phyloP scores from a whole-genome alignment of 1,284 basidiomycete genomes.

The Leccinum pachyderme region DNA sequence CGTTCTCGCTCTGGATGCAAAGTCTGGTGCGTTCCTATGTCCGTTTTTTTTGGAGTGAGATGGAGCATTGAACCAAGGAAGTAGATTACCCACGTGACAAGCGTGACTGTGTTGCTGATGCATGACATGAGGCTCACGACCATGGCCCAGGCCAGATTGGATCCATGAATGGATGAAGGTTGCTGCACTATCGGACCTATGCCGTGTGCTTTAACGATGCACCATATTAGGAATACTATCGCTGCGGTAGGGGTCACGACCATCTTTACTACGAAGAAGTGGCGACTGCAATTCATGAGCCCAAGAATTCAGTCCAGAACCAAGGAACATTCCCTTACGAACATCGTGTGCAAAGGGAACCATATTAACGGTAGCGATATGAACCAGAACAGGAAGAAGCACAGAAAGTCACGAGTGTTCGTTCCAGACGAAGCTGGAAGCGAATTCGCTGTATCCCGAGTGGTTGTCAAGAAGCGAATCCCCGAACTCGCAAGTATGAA shows the following conservation, averaged over 20 bases:
- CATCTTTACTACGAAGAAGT: slow-evolving; percentile 81
- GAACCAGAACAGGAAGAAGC: slow-evolving; percentile 87
- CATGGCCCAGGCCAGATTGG: slow-evolving; percentile 78
- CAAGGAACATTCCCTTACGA: slow-evolving; percentile 28
- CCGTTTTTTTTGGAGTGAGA: slow-evolving; percentile 14
- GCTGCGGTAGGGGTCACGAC: slow-evolving; percentile 72
- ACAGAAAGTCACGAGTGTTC: slow-evolving; percentile 68
- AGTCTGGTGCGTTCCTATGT: slow-evolving; percentile 71
- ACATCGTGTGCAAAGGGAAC: slow-evolving; percentile 82
- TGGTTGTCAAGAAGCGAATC: slow-evolving; percentile 8
- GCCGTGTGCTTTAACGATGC: slow-evolving; percentile 75
- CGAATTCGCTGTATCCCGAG: slow-evolving; percentile 27
- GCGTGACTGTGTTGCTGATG: slow-evolving; percentile 78
- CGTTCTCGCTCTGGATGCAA: slow-evolving; percentile 69
- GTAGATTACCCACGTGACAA: slow-evolving; percentile 52
- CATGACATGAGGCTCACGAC: slow-evolving; percentile 74
- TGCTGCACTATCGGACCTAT: slow-evolving; percentile 79
- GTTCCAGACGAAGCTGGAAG: slow-evolving; percentile 70
- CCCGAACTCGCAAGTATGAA: neutral
- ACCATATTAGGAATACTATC: slow-evolving; percentile 81
- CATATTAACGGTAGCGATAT: slow-evolving; percentile 77
- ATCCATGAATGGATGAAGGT: slow-evolving; percentile 65
- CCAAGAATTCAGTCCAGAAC: slow-evolving; percentile 1
- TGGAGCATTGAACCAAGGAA: slow-evolving; percentile 3
- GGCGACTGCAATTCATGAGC: slow-evolving; percentile 45